Evolutionary conservation across 129 eudicot species (phyloP).

Genomic region (Lactuca sativa): DNA sequence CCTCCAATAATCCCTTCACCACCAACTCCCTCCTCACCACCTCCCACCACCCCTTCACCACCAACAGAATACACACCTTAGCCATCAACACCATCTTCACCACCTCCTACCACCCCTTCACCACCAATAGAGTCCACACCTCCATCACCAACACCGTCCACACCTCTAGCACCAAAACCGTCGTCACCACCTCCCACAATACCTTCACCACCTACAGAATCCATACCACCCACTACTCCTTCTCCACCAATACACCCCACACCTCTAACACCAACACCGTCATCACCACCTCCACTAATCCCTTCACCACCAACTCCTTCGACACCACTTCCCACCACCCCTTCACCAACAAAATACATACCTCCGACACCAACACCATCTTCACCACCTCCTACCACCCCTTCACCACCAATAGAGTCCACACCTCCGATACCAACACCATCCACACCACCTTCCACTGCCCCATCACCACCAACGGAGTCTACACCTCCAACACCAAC

Average conservation of each 20-base stretch:
- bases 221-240: neutral
- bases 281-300: neutral
- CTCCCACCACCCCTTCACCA: slow-evolving; percentile 23
- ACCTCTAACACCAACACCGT: neutral
- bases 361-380: neutral
- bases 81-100: neutral
- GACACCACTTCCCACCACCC: slow-evolving; percentile 1
- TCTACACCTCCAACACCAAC: neutral
- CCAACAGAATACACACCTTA: too few species aligned
- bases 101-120: slow-evolving; percentile 23
- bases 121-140: slow-evolving; percentile 28
- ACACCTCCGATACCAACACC: neutral
- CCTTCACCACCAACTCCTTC: neutral
- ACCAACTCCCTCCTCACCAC: slow-evolving; percentile 18
- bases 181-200: neutral
- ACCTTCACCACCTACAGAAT: neutral
- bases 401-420: neutral
- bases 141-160: slow-evolving; percentile 2
- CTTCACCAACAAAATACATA: neutral
- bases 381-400: slow-evolving; percentile 4
- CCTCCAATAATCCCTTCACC: slow-evolving; percentile 15
- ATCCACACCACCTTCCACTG: neutral
- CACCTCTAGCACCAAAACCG: slow-evolving; percentile 5
- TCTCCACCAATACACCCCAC: neutral
- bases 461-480: neutral